These are phyloP conservation scores for Pseudonectria foliicola DNA, from an alignment of 2,329 filamentous ascomycete genomes.

Conservation along the genomic window DNA sequence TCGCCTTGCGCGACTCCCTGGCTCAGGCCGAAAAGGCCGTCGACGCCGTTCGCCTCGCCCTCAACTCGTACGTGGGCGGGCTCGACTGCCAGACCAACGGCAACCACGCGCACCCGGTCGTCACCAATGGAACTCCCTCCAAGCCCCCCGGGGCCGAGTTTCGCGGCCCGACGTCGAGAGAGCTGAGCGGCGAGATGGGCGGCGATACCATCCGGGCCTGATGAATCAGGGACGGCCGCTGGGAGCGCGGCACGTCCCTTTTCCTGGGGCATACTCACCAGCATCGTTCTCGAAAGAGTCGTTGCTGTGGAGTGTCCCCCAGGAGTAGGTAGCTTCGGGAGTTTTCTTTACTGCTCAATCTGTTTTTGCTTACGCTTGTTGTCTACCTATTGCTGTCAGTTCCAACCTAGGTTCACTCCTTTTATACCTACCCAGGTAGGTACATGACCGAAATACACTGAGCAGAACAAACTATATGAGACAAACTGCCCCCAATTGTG, in stretches of 20 bases:
- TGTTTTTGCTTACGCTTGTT: too few relatives aligned
- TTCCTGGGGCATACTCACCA: too few relatives aligned
- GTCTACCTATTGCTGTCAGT: too few relatives aligned
- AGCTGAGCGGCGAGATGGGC: conserved; percentile 55
- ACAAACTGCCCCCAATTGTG: too few relatives aligned
- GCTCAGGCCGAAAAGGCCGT: conserved; percentile 40
- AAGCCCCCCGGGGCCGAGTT: conserved; percentile 22
- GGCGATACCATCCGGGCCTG: conserved; percentile 43
- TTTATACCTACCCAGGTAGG: too few relatives aligned
- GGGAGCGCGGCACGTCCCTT: not conserved
- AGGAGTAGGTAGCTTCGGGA: too few relatives aligned
- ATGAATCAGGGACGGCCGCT: conserved; percentile 3
- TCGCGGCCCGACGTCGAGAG: conserved; percentile 45
- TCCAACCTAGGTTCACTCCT: too few relatives aligned
- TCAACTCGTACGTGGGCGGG: conserved; percentile 30
- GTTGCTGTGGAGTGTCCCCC: too few relatives aligned
- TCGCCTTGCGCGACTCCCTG: conserved; percentile 36
- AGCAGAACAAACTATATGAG: too few relatives aligned
- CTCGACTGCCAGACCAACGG: conserved; percentile 9
- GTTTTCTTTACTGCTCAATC: too few relatives aligned
- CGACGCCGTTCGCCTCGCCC: conserved; percentile 36
- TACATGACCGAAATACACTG: too few relatives aligned
- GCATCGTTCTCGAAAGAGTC: too few relatives aligned
- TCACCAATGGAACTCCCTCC: conserved; percentile 13
- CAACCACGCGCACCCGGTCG: conserved; percentile 7